Base-by-base conservation (phyloP, 768 basidiomycete genomes). In the Tricholoma sp. region DNA sequence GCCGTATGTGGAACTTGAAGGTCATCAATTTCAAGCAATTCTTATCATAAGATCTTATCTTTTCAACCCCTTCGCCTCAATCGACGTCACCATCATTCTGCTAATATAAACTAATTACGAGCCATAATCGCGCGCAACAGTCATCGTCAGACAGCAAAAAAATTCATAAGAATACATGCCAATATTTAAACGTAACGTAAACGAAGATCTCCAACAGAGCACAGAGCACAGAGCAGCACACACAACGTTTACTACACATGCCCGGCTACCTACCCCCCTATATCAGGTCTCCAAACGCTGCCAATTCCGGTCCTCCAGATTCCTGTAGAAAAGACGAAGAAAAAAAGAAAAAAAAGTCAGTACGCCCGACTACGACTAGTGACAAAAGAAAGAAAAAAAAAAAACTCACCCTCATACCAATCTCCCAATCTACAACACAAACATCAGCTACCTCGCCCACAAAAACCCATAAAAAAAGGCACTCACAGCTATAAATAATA, bases 401-500 rank as follows among this genome's bases (percentile, higher is more conserved):
- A 5, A 7, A 7, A 68, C 67, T 56, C 61, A 78, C 83, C 70
- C 86, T 80, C 81, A 92, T 89, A 56, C 94, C 94, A 53, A 97
- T 94, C 71, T 97, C 94, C 89, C 93, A 97, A 72, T 95, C 91
- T 93, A 63, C 7, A 50, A 21, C n/a, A 50, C 3, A 53, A 3
- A 1, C 2, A 12, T 37, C 10, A 45, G 58, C 21, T 65, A 51
- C 16, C 31, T 21, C 29, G 32, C 57, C 1, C 54, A 52, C 35
- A 59, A 22, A 22, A 45, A 49, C 24, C n/a, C n/a, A n/a, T 55
- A n/a, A 10, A 22, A 52, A 61, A 1, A 60, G 56, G 35, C 31
- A 83, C 85, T 67, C 68, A 87, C 86, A 93, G 72, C 91, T 89
- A 72, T 97, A 97, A 72, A 98, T 97, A 68, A 94, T 98, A 21